Evolutionary conservation across 176 grass and related monocot genomes (phyloP), one percentile per base, ranked within the genome.

Genomic region (Leersia perrieri): DNA sequence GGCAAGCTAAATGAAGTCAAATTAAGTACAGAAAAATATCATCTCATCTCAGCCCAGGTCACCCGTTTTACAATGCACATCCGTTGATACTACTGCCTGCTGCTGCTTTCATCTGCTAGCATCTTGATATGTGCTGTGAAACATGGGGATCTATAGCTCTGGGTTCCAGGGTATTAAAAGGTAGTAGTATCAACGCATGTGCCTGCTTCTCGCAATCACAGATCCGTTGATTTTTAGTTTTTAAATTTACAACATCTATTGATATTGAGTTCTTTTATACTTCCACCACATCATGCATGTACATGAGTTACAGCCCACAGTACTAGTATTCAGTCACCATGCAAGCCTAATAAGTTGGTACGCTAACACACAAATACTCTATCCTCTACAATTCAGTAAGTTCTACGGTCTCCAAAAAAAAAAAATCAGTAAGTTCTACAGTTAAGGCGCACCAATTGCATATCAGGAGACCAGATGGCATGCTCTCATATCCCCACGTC

Each of bases 391-490:
- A 39, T 67, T 72, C 11, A 78, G 74, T 78, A 31, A 78, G 60
- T 45, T 75, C 39, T 26, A 11, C 16, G 10, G 28, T 35, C n/a
- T n/a, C n/a, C n/a, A n/a, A n/a, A n/a, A n/a, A n/a, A n/a, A n/a
- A n/a, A n/a, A n/a, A n/a, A n/a, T 72, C 11, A 78, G 74, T 78
- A 31, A 78, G 60, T 45, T 75, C 39, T 26, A 11, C 68, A 83
- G 65, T 4, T 34, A 36, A 81, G 42, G 15, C 16, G 7, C 16
- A 18, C 29, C 10, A 20, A 80, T 15, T 39, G 23, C 45, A 70
- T 16, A 68, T 20, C 66, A 9, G 22, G 31, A 68, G 42, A 68
- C 33, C 58, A 28, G 33, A 27, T 66, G 40, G 33, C 66, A 53
- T 2, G 15, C 22, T 7, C 16, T 7, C 7, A 18, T 28, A 11